Conservation (phyloP, 345 rosid genomes). For the Xanthoceras sorbifolium region DNA sequence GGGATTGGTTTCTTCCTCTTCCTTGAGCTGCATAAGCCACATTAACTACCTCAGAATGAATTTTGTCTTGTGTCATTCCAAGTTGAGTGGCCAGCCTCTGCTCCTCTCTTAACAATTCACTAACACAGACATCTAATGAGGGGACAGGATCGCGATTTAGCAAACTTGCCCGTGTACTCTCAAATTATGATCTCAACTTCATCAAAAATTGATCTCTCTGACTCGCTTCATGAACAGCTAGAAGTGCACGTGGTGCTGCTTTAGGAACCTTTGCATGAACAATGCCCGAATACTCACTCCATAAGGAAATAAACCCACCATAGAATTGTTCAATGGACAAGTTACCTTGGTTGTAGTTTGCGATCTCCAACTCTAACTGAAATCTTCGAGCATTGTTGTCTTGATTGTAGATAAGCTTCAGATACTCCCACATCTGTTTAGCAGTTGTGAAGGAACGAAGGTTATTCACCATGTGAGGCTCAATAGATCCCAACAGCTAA, state of each 20-base stretch:
- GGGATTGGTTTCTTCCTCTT: not conserved
- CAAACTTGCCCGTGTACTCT: not conserved
- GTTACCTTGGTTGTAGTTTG: not conserved
- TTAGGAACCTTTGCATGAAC: not conserved
- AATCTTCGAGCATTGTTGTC: no score
- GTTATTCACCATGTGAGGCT: no score
- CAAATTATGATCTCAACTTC: not conserved
- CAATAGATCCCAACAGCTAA: no score
- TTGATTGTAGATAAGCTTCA: no score
- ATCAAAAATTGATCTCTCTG: not conserved
- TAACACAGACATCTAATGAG: conserved; percentile 1
- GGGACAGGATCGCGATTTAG: not conserved
- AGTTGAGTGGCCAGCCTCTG: not conserved
- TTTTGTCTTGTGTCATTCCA: not conserved
- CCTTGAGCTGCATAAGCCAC: conserved; percentile 4
- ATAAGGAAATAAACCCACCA: not conserved
- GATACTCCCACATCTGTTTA: no score
- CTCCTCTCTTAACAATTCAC: conserved; percentile 7
- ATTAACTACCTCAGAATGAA: not conserved
- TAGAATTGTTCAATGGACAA: conserved; percentile 11
- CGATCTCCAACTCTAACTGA: no score
- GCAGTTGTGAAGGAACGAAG: no score
- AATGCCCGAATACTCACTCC: not conserved
- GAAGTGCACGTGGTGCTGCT: not conserved
- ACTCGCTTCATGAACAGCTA: not conserved